phyloP scores from a whole-genome alignment of 345 rosid species.

The Melastoma malabathricum region DNA sequence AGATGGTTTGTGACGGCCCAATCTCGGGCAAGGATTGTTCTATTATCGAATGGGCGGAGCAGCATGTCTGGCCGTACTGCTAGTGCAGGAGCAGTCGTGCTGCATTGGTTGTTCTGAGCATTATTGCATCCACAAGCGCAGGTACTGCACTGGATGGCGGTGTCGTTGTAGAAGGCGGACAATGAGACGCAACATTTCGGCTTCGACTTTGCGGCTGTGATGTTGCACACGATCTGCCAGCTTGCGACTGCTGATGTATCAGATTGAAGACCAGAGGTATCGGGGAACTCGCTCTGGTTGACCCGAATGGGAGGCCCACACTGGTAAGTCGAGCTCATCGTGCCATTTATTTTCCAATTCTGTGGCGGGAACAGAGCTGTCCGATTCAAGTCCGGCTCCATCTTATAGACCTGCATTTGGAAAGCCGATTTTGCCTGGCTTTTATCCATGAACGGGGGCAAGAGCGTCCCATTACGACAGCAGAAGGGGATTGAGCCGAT shows the following conservation, averaged over 20 bases:
- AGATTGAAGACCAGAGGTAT: slow-evolving; percentile 27
- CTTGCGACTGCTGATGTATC: slow-evolving; percentile 22
- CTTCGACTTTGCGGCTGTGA: slow-evolving; percentile 14
- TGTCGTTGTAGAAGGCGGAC: slow-evolving; percentile 40
- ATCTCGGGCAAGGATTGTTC: slow-evolving; percentile 20
- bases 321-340: slow-evolving; percentile 20
- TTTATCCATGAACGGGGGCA: slow-evolving; percentile 26
- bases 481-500: slow-evolving; percentile 32
- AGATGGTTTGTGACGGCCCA: slow-evolving; percentile 18
- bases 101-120: slow-evolving; percentile 20
- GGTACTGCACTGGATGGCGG: slow-evolving; percentile 38
- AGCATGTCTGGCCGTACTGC: slow-evolving; percentile 24
- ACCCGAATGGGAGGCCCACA: slow-evolving; percentile 36
- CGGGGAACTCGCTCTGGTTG: slow-evolving; percentile 22
- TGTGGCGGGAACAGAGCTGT: slow-evolving; percentile 27
- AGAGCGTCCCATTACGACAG: slow-evolving; percentile 37
- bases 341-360: slow-evolving; percentile 35
- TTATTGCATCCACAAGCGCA: slow-evolving; percentile 38
- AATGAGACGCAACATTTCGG: slow-evolving; percentile 46
- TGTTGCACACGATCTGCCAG: slow-evolving; percentile 53
- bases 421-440: slow-evolving; percentile 23
- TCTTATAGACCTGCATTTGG: slow-evolving; percentile 33
- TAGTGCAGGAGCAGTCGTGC: slow-evolving; percentile 18
- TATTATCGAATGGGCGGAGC: slow-evolving; percentile 32
- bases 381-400: slow-evolving; percentile 39